Evolutionary conservation across 169 alveolate genomes (phyloP).

Genomic region (Plasmodium knowlesi): DNA sequence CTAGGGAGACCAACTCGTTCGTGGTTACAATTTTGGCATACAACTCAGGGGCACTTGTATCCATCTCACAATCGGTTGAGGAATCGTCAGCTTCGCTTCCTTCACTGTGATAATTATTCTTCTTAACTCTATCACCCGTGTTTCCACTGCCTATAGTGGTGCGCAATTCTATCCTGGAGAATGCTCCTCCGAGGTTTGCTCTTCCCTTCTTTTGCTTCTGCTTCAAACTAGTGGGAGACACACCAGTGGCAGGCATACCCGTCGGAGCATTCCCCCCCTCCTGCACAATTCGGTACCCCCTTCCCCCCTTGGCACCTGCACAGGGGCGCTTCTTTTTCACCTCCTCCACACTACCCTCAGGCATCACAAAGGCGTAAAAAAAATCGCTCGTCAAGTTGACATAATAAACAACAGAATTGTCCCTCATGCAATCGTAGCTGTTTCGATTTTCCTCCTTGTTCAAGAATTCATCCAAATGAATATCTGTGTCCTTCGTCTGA

Average conservation of each 20-base stretch:
- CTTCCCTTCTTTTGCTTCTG: neutral
- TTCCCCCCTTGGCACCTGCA: neutral
- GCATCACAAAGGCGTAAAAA: constrained; percentile 70
- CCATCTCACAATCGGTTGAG: neutral
- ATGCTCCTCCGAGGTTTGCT: neutral
- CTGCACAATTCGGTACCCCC: neutral
- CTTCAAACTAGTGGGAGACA: neutral
- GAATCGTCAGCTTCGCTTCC: neutral
- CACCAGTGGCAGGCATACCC: neutral
- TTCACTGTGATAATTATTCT: neutral
- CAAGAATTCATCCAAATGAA: constrained; percentile 44
- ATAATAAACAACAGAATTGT: constrained; percentile 65
- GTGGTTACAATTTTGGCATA: constrained; percentile 65
- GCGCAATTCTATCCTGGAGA: neutral
- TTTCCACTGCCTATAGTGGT: neutral
- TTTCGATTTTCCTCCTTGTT: constrained; percentile 48
- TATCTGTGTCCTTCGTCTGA: constrained; percentile 2
- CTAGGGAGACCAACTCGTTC: constrained; percentile 65
- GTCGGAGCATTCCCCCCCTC: neutral
- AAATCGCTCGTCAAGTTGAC: constrained; percentile 74
- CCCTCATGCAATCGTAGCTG: neutral
- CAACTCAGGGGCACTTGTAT: constrained; percentile 15
- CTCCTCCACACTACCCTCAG: constrained; percentile 28
- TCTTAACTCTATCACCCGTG: neutral
- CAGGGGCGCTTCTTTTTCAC: constrained; percentile 7